Percentiles rank a stretch among this genome's conserved stretches.
phyloP scores from a whole-genome alignment of 768 basidiomycete genomes.

The Auriculariales sp. region DNA sequence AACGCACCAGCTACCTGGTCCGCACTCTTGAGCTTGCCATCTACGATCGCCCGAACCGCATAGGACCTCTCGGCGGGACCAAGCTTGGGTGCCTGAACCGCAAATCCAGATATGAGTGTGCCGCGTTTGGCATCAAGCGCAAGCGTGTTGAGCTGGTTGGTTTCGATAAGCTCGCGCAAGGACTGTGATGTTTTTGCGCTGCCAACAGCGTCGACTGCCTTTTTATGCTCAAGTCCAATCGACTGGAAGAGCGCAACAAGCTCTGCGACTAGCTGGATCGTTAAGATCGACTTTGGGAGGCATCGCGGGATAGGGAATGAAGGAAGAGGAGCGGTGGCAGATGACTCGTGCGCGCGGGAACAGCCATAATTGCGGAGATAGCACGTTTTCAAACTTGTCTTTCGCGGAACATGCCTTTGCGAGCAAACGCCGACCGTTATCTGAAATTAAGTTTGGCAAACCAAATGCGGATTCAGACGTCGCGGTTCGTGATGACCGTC shows the following conservation, averaged over 20 bases:
- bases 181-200: constrained; percentile 60
- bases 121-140: constrained; percentile 65
- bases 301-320: constrained; percentile 11
- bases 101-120: constrained; percentile 50
- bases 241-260: constrained; percentile 50
- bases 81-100: constrained; percentile 49
- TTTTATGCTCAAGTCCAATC: constrained; percentile 60
- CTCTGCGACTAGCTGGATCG: constrained; percentile 22
- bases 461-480: too few species aligned
- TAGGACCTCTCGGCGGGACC: constrained; percentile 42
- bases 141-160: constrained; percentile 29
- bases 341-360: too few species aligned
- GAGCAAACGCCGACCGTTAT: too few species aligned
- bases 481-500: too few species aligned
- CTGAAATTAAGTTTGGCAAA: too few species aligned
- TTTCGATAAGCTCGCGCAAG: constrained; percentile 55
- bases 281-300: constrained; percentile 24
- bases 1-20: constrained; percentile 79
- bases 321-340: too few species aligned
- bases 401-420: too few species aligned
- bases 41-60: constrained; percentile 52
- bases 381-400: too few species aligned
- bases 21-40: constrained; percentile 55
- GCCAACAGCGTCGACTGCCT: constrained; percentile 73
- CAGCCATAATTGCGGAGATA: too few species aligned